A percentile compares a stretch with the other conserved stretches of the same genome.
Evolutionary conservation across 768 basidiomycete genomes (phyloP).

Genomic region (Tremella fuciformis): DNA sequence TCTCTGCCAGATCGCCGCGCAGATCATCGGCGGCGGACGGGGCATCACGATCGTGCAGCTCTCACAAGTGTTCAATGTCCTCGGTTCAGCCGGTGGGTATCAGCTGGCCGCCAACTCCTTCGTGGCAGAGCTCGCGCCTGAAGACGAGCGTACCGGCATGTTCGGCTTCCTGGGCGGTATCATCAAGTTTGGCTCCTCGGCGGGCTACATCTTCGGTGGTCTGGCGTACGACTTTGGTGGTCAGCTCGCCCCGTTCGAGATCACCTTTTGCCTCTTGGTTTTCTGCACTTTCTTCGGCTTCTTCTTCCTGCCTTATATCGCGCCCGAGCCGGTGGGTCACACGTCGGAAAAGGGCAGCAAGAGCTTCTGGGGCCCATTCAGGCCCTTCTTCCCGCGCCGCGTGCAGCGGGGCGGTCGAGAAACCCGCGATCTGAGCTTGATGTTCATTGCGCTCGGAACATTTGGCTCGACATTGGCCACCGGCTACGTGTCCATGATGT

Average conservation of each 20-base stretch:
- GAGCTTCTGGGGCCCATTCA: constrained; percentile 38
- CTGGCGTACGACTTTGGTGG: constrained; percentile 23
- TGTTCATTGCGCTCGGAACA: constrained; percentile 38
- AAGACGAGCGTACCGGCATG: constrained; percentile 40
- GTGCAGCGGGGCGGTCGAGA: constrained; percentile 12
- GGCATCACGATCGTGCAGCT: constrained; percentile 41
- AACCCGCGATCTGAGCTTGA: constrained; percentile 30
- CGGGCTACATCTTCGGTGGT: constrained; percentile 37
- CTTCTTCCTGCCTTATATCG: constrained; percentile 48
- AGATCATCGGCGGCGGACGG: constrained; percentile 28
- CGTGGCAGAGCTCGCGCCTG: constrained; percentile 31
- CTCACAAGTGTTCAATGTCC: constrained; percentile 48
- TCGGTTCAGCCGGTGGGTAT: constrained; percentile 49
- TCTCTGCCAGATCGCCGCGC: constrained; percentile 38
- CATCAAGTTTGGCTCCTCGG: constrained; percentile 33
- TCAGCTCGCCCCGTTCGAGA: constrained; percentile 41
- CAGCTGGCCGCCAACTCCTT: constrained; percentile 47
- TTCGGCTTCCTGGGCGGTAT: constrained; percentile 47
- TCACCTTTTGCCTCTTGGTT: constrained; percentile 40
- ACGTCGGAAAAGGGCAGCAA: constrained; percentile 15
- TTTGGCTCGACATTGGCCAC: constrained; percentile 48
- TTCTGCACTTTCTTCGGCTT: constrained; percentile 36
- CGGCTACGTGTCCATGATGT: constrained; percentile 40
- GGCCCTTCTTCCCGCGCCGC: constrained; percentile 38
- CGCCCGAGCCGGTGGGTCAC: constrained; percentile 23